Conservation (phyloP, 495 filamentous ascomycete species). For the Penicillium longicatenatum region DNA sequence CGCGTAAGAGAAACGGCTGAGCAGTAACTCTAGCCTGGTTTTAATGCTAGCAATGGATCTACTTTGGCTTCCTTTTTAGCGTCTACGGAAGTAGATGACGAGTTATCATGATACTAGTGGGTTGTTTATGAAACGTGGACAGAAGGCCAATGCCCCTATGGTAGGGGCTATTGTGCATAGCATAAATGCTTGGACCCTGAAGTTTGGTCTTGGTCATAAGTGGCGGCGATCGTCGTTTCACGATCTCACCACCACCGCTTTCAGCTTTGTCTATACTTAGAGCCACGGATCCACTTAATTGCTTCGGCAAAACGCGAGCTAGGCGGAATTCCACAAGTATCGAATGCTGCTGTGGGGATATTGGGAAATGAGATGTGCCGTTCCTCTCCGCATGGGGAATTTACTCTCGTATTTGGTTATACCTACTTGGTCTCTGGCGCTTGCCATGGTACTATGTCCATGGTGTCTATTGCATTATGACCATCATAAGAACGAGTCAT, state of each 20-base stretch:
- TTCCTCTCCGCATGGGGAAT: background rate
- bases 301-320: too few species aligned
- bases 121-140: too few species aligned
- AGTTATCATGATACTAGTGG: background rate
- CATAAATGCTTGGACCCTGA: slow-evolving; percentile 18
- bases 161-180: background rate
- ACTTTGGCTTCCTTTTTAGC: background rate
- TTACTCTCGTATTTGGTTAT: too few species aligned
- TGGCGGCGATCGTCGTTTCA: slow-evolving; percentile 27
- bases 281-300: background rate
- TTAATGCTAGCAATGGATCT: background rate
- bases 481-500: background rate
- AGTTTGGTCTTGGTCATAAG: slow-evolving; percentile 10
- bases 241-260: slow-evolving; percentile 21
- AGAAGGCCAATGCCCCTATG: background rate
- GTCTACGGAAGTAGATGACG: background rate
- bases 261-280: slow-evolving; percentile 11
- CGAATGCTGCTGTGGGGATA: background rate
- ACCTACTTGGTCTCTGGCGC: too few species aligned
- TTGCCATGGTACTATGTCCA: too few species aligned
- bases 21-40: background rate
- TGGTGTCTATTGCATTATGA: too few species aligned
- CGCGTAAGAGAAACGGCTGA: slow-evolving; percentile 29
- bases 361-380: background rate
- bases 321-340: background rate